Evolutionary conservation across 768 basidiomycete genomes (phyloP), one percentile per base, ranked within the genome.

Genomic region (Roridomyces roridus): DNA sequence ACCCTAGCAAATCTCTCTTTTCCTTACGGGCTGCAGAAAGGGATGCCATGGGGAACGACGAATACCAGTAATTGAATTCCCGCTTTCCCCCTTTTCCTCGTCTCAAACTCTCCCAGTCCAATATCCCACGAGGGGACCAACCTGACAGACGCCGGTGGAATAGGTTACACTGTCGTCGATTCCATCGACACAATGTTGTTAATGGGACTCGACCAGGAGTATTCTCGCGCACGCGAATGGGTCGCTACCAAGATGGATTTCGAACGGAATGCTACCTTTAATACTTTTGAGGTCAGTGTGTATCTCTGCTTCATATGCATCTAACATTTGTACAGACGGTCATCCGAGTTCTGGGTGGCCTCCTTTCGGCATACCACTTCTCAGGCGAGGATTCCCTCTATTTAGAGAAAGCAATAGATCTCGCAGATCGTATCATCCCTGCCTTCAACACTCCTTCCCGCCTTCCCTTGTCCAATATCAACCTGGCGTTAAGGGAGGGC

Each of bases 11-110:
- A 34, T 34, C 15, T 34, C 7, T 31, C 14, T 3, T 34, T 34
- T 34, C 7, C 31, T 34, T 51, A 55, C 36, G 26, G 26, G 46
- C 65, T 45, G 40, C 74, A 94, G 94, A 94, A 74, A 76, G 85
- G 42, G 87, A 97, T 69, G 95, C 95, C 2, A 94, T 93, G 85
- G 95, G 95, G 1, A 82, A 82, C 52, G 94, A 97, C 74, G 92
- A 96, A 70, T 97, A 94, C 66, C 93, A 96, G 31, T 34, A 15
- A 3, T 34, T 34, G n/a, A 3, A 10, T 34, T 34, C 31, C 31
- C 31, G 10, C 15, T 15, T 8, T 34, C 31, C 15, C 15, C 10
- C 31, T 15, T 34, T 3, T 34, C 31, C 15, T 31, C 31, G 11
- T 34, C 31, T 34, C 31, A 34, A 11, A 15, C 31, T 10, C 31